Conservation (phyloP, 768 basidiomycete species). For the Tulasnella sp. region DNA sequence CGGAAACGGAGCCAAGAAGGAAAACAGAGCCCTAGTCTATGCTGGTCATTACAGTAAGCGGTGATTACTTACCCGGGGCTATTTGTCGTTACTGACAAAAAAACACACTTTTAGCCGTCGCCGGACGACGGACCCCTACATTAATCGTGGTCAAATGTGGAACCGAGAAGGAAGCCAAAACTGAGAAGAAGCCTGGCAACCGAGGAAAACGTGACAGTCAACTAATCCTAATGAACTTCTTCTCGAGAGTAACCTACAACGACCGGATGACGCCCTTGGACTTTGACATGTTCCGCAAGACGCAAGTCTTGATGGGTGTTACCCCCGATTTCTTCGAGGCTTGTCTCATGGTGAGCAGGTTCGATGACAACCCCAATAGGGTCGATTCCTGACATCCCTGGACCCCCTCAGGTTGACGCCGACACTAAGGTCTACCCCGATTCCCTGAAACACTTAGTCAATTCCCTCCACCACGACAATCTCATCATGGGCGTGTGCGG, state of each 20-base stretch:
- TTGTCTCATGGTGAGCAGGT: constrained; percentile 73
- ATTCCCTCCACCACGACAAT: constrained; percentile 97
- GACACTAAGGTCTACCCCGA: constrained; percentile 93
- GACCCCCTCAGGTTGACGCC: constrained; percentile 70
- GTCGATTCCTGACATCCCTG: constrained; percentile 1
- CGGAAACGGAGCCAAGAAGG: constrained; percentile 75
- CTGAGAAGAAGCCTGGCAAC: constrained; percentile 93
- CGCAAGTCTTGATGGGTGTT: constrained; percentile 94
- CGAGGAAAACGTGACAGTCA: constrained; percentile 98
- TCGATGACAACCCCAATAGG: background rate
- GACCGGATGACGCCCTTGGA: constrained; percentile 97
- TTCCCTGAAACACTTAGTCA: constrained; percentile 82
- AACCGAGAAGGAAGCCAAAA: constrained; percentile 66
- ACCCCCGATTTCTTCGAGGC: constrained; percentile 99
- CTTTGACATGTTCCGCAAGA: constrained; percentile 95
- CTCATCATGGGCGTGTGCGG: constrained; percentile 99
- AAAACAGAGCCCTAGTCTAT: constrained; percentile 96
- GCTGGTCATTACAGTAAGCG: constrained; percentile 96
- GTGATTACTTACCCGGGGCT: background rate
- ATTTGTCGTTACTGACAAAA: background rate
- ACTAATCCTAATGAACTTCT: constrained; percentile 99
- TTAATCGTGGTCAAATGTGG: constrained; percentile 95
- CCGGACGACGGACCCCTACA: constrained; percentile 85
- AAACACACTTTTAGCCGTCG: constrained; percentile 41
- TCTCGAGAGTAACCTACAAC: constrained; percentile 97